Evolutionary conservation across 805 yeast genomes (phyloP).

Genomic region (Wickerhamomyces kurtzmanii): DNA sequence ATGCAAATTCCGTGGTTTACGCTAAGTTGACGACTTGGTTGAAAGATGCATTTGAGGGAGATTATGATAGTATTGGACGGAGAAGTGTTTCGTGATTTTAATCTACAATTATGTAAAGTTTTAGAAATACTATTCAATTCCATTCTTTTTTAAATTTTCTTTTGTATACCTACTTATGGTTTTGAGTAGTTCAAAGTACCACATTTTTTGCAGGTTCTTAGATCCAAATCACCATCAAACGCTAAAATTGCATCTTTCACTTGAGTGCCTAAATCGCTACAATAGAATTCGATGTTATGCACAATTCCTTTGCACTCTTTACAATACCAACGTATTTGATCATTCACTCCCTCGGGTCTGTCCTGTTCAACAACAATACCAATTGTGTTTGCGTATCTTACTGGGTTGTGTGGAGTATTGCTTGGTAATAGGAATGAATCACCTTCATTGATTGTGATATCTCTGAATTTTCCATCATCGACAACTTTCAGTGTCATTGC

Average conservation of each 20-base stretch:
- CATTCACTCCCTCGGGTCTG: constrained; percentile 63
- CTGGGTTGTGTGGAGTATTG: constrained; percentile 85
- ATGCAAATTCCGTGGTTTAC: constrained; percentile 66
- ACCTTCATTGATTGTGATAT: constrained; percentile 70
- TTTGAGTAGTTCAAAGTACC: constrained; percentile 64
- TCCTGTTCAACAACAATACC: constrained; percentile 92
- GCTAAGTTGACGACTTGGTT: constrained; percentile 68
- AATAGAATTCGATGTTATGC: constrained; percentile 62
- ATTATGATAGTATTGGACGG: constrained; percentile 11
- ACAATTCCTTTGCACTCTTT: constrained; percentile 53
- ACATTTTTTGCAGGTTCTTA: constrained; percentile 68
- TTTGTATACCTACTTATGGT: constrained; percentile 28
- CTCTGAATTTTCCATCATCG: constrained; percentile 66
- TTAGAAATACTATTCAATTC: neutral
- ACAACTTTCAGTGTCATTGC: constrained; percentile 78
- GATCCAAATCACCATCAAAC: constrained; percentile 52
- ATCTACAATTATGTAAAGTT: neutral
- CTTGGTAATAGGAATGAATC: constrained; percentile 84
- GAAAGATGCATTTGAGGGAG: constrained; percentile 40
- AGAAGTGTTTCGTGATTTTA: neutral
- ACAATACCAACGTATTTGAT: constrained; percentile 85
- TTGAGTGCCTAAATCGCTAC: constrained; percentile 81
- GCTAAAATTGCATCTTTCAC: constrained; percentile 71
- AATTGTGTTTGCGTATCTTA: constrained; percentile 73
- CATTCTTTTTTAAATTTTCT: too few species aligned